A percentile compares a stretch with the other conserved stretches of the same genome.
phyloP scores from a whole-genome alignment of 148 eudicot species.

The Cornus controversa region DNA sequence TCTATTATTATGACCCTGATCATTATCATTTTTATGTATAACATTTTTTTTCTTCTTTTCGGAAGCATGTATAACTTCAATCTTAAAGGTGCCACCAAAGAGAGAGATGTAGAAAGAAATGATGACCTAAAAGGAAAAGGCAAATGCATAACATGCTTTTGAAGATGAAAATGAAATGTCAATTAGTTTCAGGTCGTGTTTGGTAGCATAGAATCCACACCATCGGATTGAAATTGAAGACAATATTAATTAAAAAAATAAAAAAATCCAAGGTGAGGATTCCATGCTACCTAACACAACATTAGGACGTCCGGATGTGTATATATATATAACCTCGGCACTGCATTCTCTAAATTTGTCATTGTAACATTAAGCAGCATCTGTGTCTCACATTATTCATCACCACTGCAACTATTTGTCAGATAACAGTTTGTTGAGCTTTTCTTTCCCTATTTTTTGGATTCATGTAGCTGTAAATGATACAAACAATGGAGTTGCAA shows the following conservation, averaged over 20 bases:
- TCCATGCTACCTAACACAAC: too few relatives aligned
- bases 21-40: too few relatives aligned
- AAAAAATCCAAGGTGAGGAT: too few relatives aligned
- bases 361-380: not conserved
- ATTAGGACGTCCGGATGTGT: too few relatives aligned
- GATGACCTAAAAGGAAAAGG: not conserved
- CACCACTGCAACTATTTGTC: not conserved
- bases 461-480: constrained; percentile 17
- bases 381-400: not conserved
- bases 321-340: not conserved
- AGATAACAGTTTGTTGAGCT: not conserved
- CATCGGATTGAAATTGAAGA: too few relatives aligned
- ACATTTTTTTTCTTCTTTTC: too few relatives aligned
- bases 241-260: too few relatives aligned
- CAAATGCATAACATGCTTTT: not conserved
- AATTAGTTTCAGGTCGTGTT: too few relatives aligned
- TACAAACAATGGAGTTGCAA: constrained; percentile 21
- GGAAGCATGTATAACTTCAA: not conserved
- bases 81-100: not conserved
- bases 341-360: not conserved
- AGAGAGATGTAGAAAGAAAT: not conserved
- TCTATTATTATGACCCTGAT: too few relatives aligned
- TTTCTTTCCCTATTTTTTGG: constrained; percentile 22
- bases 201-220: not conserved
- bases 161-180: too few relatives aligned